phyloP scores from a whole-genome alignment of 176 grass and related monocot species.

The Dactylis glomerata region DNA sequence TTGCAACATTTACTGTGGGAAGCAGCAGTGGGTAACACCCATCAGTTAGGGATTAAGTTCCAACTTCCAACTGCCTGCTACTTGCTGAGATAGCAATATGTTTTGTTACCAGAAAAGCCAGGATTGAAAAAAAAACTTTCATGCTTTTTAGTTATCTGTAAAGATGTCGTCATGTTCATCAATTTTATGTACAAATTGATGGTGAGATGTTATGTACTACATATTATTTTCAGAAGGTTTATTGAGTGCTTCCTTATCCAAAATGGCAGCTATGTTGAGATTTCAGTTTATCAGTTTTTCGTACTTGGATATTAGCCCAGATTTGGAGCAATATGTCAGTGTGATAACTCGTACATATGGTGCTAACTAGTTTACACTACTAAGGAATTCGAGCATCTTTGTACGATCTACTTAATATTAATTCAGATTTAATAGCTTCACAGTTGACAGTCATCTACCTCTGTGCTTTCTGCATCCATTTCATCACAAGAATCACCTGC shows the following conservation, averaged over 20 bases:
- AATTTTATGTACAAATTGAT: slow-evolving; percentile 11
- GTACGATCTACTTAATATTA: slow-evolving; percentile 11
- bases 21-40: neutral
- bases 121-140: neutral
- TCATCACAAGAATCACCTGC: neutral
- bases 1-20: neutral
- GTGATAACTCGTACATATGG: slow-evolving; percentile 6
- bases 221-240: neutral
- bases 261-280: slow-evolving; percentile 4
- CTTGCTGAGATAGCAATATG: neutral
- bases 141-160: neutral
- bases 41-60: neutral
- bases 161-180: neutral
- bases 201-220: neutral
- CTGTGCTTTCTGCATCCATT: neutral
- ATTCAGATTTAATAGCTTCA: neutral
- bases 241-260: neutral
- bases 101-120: neutral
- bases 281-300: neutral
- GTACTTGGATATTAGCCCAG: neutral
- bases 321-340: neutral
- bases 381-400: neutral
- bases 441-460: neutral
- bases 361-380: neutral
- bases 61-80: neutral